A percentile compares a stretch with the other conserved stretches of the same genome.
Evolutionary conservation across 1,139 yeast genomes (phyloP).

Genomic region (Candida mesenterica): DNA sequence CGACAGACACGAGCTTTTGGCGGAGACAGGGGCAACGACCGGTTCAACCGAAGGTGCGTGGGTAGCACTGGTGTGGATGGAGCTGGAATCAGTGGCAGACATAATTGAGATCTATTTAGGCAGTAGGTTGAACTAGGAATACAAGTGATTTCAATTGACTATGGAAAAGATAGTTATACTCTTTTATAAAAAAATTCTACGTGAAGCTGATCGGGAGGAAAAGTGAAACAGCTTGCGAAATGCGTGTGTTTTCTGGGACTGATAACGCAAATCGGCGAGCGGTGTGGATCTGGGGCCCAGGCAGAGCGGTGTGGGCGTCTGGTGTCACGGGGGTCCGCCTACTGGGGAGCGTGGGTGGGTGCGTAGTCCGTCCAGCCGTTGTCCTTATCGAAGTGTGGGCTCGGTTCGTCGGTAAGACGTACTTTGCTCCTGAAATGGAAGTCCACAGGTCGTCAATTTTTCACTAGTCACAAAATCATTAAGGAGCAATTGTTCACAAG

Average conservation of each 20-base stretch:
- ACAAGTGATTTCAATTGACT: not conserved
- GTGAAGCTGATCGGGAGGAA: not conserved
- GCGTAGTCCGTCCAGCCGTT: no score
- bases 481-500: constrained; percentile 12
- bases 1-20: constrained; percentile 12
- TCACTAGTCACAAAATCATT: constrained; percentile 4
- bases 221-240: no score
- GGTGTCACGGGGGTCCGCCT: no score
- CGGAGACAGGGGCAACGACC: constrained; percentile 3
- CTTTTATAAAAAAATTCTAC: not conserved
- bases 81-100: not conserved
- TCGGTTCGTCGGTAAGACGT: no score
- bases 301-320: no score
- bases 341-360: no score
- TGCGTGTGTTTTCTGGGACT: no score
- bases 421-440: no score
- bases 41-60: constrained; percentile 7
- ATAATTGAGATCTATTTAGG: no score
- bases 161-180: not conserved
- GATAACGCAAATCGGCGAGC: no score
- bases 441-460: constrained; percentile 3
- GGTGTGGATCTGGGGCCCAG: no score
- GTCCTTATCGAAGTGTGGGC: no score
- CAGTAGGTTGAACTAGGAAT: not conserved
- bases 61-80: constrained; percentile 1